These are phyloP conservation scores for Daphne laureola DNA, from an alignment of 441 rosid genomes.

Conservation along the genomic window DNA sequence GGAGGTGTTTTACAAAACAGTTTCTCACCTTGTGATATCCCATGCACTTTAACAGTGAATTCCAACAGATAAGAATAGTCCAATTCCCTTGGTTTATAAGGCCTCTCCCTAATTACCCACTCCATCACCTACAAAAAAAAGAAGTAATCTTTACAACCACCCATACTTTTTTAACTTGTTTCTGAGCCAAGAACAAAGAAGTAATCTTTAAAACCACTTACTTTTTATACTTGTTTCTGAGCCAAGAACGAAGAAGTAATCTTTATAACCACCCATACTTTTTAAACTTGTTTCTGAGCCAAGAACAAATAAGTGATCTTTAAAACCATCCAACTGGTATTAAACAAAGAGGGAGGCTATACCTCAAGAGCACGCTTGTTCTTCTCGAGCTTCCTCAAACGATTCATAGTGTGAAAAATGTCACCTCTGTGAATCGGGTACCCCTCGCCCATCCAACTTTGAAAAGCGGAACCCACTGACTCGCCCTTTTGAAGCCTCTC, in stretches of 20 bases:
- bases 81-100: constrained; percentile 59
- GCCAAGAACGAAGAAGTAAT: no score
- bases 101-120: constrained; percentile 80
- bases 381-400: constrained; percentile 58
- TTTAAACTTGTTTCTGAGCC: no score
- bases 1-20: constrained; percentile 60
- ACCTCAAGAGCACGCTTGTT: constrained; percentile 79
- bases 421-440: constrained; percentile 79
- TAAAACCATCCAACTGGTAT: not conserved
- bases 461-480: constrained; percentile 63
- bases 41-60: constrained; percentile 66
- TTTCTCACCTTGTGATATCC: constrained; percentile 62
- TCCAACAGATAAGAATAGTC: constrained; percentile 76
- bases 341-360: constrained; percentile 12
- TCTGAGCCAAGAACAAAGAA: not conserved
- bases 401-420: constrained; percentile 75
- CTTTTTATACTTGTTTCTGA: no score
- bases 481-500: constrained; percentile 55
- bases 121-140: constrained; percentile 63
- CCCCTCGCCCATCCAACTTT: constrained; percentile 91
- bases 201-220: not conserved
- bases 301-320: not conserved
- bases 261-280: no score
- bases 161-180: no score
- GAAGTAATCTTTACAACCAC: no score